These are phyloP conservation scores for Proliferodiscus dingleyae DNA, from an alignment of 2,329 filamentous ascomycete genomes.

Conservation along the genomic window DNA sequence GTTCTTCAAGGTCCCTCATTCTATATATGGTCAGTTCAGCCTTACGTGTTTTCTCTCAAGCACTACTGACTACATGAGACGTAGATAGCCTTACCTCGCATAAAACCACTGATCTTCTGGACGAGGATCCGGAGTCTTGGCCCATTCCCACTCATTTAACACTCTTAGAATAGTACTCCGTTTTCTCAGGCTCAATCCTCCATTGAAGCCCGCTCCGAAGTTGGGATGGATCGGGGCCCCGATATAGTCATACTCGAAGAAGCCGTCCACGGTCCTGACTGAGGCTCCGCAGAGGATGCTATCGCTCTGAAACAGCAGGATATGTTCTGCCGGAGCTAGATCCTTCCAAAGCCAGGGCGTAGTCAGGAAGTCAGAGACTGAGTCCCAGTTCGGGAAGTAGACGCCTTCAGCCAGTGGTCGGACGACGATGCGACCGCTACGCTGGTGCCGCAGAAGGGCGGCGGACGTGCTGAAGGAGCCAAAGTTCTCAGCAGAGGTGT, in stretches of 20 bases:
- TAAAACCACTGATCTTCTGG: slow-evolving; percentile 29
- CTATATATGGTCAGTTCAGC: slow-evolving; percentile 12
- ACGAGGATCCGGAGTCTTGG: slow-evolving; percentile 5
- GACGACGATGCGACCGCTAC: slow-evolving; percentile 32
- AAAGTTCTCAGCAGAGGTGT: slow-evolving; percentile 31
- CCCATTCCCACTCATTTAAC: slow-evolving; percentile 25
- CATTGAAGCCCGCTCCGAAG: slow-evolving; percentile 32
- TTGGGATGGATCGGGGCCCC: slow-evolving; percentile 31
- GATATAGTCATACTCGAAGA: slow-evolving; percentile 30
- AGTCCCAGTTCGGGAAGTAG: slow-evolving; percentile 33
- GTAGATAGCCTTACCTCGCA: slow-evolving; percentile 9
- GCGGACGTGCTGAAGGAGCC: slow-evolving; percentile 31
- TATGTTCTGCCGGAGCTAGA: slow-evolving; percentile 44
- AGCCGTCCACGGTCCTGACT: slow-evolving; percentile 13
- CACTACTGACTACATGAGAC: neutral
- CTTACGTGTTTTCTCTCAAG: neutral
- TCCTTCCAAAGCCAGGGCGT: slow-evolving; percentile 40
- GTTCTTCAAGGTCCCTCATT: slow-evolving; percentile 12
- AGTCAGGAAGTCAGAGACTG: slow-evolving; percentile 34
- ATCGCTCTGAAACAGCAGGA: slow-evolving; percentile 51
- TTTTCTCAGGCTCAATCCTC: slow-evolving; percentile 35
- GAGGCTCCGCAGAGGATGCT: slow-evolving; percentile 48
- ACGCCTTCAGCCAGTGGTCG: slow-evolving; percentile 34
- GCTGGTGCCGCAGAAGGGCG: slow-evolving; percentile 34
- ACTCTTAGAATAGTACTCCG: slow-evolving; percentile 30